phyloP scores from a whole-genome alignment of 2,329 filamentous ascomycete species.

The Arthrinium puccinioides region DNA sequence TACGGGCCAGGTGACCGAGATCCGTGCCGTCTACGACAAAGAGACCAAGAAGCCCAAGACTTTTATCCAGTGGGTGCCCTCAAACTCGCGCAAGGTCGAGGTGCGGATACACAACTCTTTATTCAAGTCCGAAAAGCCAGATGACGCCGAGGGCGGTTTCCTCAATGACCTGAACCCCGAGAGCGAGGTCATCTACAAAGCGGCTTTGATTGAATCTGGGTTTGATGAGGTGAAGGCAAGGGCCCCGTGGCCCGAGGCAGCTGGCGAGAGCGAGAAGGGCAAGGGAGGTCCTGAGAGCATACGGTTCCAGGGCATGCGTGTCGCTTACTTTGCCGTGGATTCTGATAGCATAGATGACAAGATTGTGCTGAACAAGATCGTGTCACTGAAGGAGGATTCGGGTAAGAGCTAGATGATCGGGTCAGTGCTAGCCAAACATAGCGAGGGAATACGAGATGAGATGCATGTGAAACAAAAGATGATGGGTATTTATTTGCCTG shows the following conservation, averaged over 20 bases:
- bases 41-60: slow-evolving; percentile 66
- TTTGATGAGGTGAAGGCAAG: slow-evolving; percentile 67
- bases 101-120: slow-evolving; percentile 74
- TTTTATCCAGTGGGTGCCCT: slow-evolving; percentile 85
- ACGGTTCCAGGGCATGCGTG: slow-evolving; percentile 84
- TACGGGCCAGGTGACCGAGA: slow-evolving; percentile 55
- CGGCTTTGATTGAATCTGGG: slow-evolving; percentile 76
- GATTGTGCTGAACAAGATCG: slow-evolving; percentile 84
- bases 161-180: slow-evolving; percentile 78
- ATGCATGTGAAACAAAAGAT: too few species aligned
- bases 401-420: slow-evolving; percentile 44
- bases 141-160: slow-evolving; percentile 70
- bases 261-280: slow-evolving; percentile 58
- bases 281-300: slow-evolving; percentile 65
- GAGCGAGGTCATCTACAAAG: slow-evolving; percentile 70
- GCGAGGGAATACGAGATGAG: too few species aligned
- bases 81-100: slow-evolving; percentile 61
- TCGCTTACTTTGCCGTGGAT: slow-evolving; percentile 80
- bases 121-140: slow-evolving; percentile 82
- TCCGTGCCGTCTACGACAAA: slow-evolving; percentile 62
- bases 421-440: too few species aligned
- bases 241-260: slow-evolving; percentile 77
- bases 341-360: slow-evolving; percentile 72
- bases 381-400: slow-evolving; percentile 83
- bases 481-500: too few species aligned